Evolutionary conservation across 164 flowering plant species (phyloP), one percentile per base, ranked within the genome.

Genomic region (Tinospora cordifolia): DNA sequence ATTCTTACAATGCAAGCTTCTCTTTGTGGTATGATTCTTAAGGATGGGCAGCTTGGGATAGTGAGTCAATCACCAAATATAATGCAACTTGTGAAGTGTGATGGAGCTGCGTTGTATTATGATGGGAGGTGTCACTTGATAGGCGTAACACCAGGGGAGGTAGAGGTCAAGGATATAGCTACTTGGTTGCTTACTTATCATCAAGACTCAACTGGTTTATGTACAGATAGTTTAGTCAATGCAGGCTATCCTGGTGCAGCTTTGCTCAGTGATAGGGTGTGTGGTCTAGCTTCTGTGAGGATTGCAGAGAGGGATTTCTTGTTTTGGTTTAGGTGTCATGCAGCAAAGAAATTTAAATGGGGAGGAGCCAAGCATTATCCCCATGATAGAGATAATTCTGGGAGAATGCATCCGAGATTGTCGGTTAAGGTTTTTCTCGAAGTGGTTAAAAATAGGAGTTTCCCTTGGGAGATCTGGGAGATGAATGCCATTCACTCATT

Each of bases 51-150:
- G 25, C 76, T 73, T 44, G 85, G 90, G 24, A 81, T 89, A n/a
- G 83, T 88, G 63, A 83, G 88, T 34, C 87, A 82, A 62, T 81
- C 85, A 12, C 94, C 97, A 19, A 87, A 79, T 71, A 81, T 91
- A 14, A 88, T 86, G 92, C 88, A 90, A 74, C 85, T 90, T 34
- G 85, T 90, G 38, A 88, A 85, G 79, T 88, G 93, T 75, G 87
- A 90, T 74, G 96, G 93, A 14, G 89, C 93, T 22, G 93, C 89
- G 30, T 63, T 90, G 41, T 85, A 70, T 14, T 87, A 85, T 72
- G 75, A 72, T 0, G 86, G 84, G 66, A 76, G 39, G 62, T 81
- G 80, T 72, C 82, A 84, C 80, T 70, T 79, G 38, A 75, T 87
- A 38, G 93, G 97, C 4, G 79, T 88, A 3, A 86, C 97, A 11